Evolutionary conservation across 768 basidiomycete species (phyloP), one percentile per base, ranked within the genome.

Genomic region (Agaricus blazei): DNA sequence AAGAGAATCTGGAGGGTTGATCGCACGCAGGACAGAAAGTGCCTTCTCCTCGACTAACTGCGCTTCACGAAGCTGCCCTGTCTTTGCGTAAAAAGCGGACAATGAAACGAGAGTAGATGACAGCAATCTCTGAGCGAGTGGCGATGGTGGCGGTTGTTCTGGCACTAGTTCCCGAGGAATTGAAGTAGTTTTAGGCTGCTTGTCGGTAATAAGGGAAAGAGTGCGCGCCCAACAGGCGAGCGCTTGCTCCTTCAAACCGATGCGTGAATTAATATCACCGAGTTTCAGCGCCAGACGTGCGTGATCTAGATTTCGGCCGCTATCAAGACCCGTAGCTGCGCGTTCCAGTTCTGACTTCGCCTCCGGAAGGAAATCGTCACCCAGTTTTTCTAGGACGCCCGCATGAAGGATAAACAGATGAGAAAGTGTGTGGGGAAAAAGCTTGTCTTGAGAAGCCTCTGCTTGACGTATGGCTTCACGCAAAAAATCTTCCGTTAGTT

Each of bases 181-280:
- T 14, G 41, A 36, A 8, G 26, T 19, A 44, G 27, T 24, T 49
- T 44, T 23, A 4, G 48, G 43, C 9, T 62, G 58, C 3, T 64
- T 64, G n/a, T 70, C 74, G 55, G 70, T 65, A 14, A 72, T 69
- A 28, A 88, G 68, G 44, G 72, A 67, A 27, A 87, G 70, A 11
- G 86, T 75, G 41, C 78, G 77, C 8, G 71, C 63, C 89, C 88
- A 91, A 89, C 88, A 90, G 27, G 70, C 62, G 43, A 86, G 61
- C 4, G 87, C 87, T 43, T 79, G 79, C 8, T 72, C 70, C 8
- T 67, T 60, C 24, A 82, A 71, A 5, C 82, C 81, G 26, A 88
- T 67, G 36, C 82, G 76, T 49, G 73, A 70, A 64, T 75, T 80
- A 53, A 90, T 65, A 64, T 90, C 81, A 11, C 89, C 89, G 1